Conservation (phyloP, 768 basidiomycete species). For the Leccinum olivaceopallidum region DNA sequence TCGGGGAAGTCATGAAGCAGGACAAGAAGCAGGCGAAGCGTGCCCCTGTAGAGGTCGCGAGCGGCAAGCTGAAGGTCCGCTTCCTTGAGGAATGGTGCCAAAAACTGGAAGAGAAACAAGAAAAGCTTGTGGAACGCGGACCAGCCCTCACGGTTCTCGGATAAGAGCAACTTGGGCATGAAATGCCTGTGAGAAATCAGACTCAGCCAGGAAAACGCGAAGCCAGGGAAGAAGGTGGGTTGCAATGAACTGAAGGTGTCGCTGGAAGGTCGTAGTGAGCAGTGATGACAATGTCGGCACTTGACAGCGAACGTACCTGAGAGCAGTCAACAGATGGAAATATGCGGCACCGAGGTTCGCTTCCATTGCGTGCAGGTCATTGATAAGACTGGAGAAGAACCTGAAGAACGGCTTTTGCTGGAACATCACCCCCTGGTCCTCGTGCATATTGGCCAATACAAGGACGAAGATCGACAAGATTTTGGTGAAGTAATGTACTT, state of each 20-base stretch:
- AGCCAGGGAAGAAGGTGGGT: conserved; percentile 95
- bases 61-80: conserved; percentile 79
- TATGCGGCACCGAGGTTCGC: conserved; percentile 84
- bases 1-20: conserved; percentile 99
- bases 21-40: conserved; percentile 87
- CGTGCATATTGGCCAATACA: conserved; percentile 91
- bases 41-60: conserved; percentile 86
- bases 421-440: conserved; percentile 89
- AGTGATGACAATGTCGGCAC: background rate
- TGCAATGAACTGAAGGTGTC: conserved; percentile 96
- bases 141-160: conserved; percentile 95
- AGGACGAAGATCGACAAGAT: conserved; percentile 97
- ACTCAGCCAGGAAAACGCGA: conserved; percentile 98
- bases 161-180: conserved; percentile 92
- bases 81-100: conserved; percentile 86
- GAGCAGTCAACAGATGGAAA: conserved; percentile 82
- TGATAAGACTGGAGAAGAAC: conserved; percentile 95
- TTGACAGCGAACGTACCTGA: conserved; percentile 56
- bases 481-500: conserved; percentile 95
- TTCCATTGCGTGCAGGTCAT: conserved; percentile 88
- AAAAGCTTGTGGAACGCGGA: conserved; percentile 94
- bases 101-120: conserved; percentile 92
- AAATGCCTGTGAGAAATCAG: conserved; percentile 94
- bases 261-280: conserved; percentile 40
- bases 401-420: conserved; percentile 98